Conservation (phyloP, 331 rosid genomes). For the Acacia concinna region DNA sequence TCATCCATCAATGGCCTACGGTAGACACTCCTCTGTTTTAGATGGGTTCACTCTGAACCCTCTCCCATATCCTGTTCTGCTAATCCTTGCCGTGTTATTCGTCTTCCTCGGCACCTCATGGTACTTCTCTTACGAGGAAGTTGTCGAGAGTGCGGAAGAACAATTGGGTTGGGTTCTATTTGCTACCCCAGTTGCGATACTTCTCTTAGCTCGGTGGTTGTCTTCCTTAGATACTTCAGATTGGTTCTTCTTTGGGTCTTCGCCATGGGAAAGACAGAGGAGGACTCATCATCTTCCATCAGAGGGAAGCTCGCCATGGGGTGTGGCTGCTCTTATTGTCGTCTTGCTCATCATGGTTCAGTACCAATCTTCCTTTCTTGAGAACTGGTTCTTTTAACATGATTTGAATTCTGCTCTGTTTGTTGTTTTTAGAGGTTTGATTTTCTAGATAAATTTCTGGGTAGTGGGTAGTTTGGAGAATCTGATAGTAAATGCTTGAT, state of each 20-base stretch:
- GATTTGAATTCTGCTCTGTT: not conserved
- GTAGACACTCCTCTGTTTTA: constrained; percentile 51
- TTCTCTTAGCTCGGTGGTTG: constrained; percentile 61
- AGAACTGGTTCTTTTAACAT: constrained; percentile 59
- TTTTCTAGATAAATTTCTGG: not conserved
- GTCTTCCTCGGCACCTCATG: constrained; percentile 58
- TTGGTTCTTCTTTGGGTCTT: constrained; percentile 46
- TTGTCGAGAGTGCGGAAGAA: constrained; percentile 54
- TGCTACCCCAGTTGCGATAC: constrained; percentile 55
- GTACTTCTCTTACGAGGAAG: constrained; percentile 63
- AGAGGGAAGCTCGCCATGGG: constrained; percentile 95
- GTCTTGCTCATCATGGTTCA: constrained; percentile 67
- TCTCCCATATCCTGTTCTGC: constrained; percentile 72
- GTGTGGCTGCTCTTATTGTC: constrained; percentile 82
- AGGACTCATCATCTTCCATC: constrained; percentile 48
- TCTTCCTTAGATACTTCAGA: constrained; percentile 62
- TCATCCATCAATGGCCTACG: constrained; percentile 38
- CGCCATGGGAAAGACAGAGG: constrained; percentile 53
- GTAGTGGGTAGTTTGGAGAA: not conserved
- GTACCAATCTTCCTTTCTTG: constrained; percentile 65
- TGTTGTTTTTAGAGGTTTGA: not conserved
- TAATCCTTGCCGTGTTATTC: constrained; percentile 57
- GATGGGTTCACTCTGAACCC: constrained; percentile 65
- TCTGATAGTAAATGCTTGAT: not conserved
- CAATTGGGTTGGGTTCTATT: constrained; percentile 57